Conservation (phyloP, 805 yeast species). For the Alloascoidea africana region DNA sequence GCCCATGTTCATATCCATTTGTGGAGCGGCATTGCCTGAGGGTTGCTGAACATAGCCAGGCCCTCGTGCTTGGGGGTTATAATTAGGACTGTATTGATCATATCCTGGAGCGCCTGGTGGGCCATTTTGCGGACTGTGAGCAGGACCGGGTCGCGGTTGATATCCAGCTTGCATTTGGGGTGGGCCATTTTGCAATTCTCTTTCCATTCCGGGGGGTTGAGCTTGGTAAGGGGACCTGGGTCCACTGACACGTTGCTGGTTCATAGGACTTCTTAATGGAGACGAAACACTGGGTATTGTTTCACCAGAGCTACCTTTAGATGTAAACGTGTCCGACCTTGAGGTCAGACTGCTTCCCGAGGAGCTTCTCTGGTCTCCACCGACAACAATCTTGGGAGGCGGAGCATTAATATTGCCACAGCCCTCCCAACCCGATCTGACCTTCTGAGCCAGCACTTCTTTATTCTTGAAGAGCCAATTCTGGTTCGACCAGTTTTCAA, state of each 20-base stretch:
- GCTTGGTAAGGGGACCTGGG: background rate
- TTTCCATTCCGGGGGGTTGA: background rate
- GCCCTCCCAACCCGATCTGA: constrained; percentile 2
- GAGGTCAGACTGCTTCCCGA: background rate
- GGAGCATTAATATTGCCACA: constrained; percentile 2
- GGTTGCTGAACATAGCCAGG: too few species aligned
- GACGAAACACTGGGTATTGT: background rate
- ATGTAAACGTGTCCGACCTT: background rate
- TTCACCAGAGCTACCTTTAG: background rate
- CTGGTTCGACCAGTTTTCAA: background rate
- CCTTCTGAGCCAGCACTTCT: constrained; percentile 1
- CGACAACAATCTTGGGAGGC: background rate
- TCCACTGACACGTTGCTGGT: too few species aligned
- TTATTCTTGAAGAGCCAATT: background rate
- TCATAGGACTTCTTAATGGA: background rate
- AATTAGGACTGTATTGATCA: too few species aligned
- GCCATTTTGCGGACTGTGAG: background rate
- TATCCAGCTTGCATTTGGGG: background rate
- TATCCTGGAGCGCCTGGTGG: constrained; percentile 1
- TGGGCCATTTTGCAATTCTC: background rate
- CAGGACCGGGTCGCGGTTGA: background rate
- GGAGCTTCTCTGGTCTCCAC: background rate
- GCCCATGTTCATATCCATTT: too few species aligned
- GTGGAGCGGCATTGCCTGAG: too few species aligned
- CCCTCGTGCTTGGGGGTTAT: too few species aligned